phyloP scores from a whole-genome alignment of 2,329 filamentous ascomycete genomes.

The Exophiala lecanii-corni region DNA sequence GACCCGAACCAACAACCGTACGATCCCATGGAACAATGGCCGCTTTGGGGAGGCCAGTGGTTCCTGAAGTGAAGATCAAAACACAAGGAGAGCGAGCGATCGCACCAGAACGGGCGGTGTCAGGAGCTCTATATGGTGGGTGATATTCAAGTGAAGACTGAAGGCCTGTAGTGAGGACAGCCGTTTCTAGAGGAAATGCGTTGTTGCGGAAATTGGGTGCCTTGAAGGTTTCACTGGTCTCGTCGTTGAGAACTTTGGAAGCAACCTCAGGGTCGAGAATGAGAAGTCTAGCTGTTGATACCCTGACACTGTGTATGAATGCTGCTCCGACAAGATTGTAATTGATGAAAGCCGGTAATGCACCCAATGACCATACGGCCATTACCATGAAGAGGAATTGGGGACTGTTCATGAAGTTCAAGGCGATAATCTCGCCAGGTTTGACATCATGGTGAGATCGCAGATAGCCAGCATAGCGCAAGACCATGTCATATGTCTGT shows the following conservation, averaged over 20 bases:
- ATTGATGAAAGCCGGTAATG: constrained; percentile 80
- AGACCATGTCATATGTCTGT: constrained; percentile 64
- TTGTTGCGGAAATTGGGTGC: constrained; percentile 38
- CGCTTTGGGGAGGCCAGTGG: constrained; percentile 83
- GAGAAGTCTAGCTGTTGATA: constrained; percentile 62
- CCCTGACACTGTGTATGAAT: constrained; percentile 67
- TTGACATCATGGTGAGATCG: constrained; percentile 59
- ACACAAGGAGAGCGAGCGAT: constrained; percentile 57
- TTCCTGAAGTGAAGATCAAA: constrained; percentile 92
- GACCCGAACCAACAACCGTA: constrained; percentile 42
- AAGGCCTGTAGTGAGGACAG: constrained; percentile 57
- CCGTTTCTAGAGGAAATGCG: constrained; percentile 48
- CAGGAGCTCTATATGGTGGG: constrained; percentile 52
- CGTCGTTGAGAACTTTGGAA: constrained; percentile 42
- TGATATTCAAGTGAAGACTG: constrained; percentile 40
- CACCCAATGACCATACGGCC: constrained; percentile 77
- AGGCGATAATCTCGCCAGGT: constrained; percentile 69
- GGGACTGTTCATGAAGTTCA: constrained; percentile 79
- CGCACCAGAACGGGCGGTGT: constrained; percentile 52
- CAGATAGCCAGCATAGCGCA: constrained; percentile 74
- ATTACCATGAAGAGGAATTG: constrained; percentile 70
- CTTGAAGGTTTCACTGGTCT: constrained; percentile 39
- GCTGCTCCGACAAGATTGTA: constrained; percentile 69
- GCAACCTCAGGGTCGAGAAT: constrained; percentile 66
- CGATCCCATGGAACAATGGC: constrained; percentile 43